Base-by-base conservation (phyloP, 73 alveolate genomes). In the Tetrahymena borealis region DNA sequence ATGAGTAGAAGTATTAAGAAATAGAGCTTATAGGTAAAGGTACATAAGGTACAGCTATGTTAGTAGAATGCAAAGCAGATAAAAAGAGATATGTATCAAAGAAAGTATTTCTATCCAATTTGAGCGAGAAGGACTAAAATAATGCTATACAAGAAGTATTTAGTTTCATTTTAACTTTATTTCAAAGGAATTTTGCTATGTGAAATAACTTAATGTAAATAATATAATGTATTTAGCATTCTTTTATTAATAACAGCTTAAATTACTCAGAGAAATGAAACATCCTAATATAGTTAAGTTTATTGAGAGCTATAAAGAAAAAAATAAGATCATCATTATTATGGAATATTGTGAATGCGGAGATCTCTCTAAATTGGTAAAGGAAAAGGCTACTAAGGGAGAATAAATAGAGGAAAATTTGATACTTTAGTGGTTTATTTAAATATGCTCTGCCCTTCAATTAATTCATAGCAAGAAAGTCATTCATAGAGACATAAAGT, bases 221-320 rank as follows among this genome's bases (percentile, higher is more conserved):
- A 40, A 40, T 15, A 40, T 60, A 60, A 6, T 60, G n/a, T 0
- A 10, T 20, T 60, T n/a, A 0, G 31, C 9, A 15, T 40, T 32
- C n/a, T 40, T 40, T 20, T 0, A 60, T 13, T 60, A 60, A 60
- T 28, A n/a, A 20, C 28, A 60, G 91, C 92, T 94, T 28, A 96
- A 96, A 92, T 78, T 97, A 31, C 93, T 97, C 40, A 91, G 95
- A 90, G 79, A 94, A 41, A 94, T 97, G 40, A 90, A 96, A 32
- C 99, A 98, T 94, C 99, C 99, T 32, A 97, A 98, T 91, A 97
- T 98, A 33, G 99, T 98, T 10, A 95, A 96, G 36, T 98, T 98
- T 91, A 98, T 95, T 79, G 98, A 96, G n/a, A 94, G 98, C 90
- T 97, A 97, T 93, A 94, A 96, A 39, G 99, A 98, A 39, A 91